These are phyloP conservation scores for Plasmodium berghei DNA, from an alignment of 169 alveolate species.

Conservation along the genomic window DNA sequence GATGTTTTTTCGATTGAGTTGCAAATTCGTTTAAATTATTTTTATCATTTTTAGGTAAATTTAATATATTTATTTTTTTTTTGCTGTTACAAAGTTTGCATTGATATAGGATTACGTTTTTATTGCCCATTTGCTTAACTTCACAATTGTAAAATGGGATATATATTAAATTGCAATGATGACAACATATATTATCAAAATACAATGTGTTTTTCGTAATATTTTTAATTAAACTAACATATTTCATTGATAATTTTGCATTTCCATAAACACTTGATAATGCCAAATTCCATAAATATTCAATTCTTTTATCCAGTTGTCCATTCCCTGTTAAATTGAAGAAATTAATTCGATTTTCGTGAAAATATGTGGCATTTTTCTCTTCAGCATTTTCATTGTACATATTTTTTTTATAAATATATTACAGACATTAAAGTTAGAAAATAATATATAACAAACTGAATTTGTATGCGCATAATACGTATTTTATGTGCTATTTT, in stretches of 20 bases:
- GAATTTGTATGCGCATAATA: too few relatives aligned
- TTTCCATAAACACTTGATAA: conserved; percentile 39
- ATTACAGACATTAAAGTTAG: background rate
- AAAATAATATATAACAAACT: too few relatives aligned
- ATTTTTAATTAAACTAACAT: conserved; percentile 53
- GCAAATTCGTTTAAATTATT: background rate
- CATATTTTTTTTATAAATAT: conserved; percentile 6
- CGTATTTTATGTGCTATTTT: too few relatives aligned
- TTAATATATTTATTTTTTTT: conserved; percentile 10
- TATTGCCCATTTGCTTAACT: background rate
- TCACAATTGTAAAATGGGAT: conserved; percentile 74
- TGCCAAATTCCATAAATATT: conserved; percentile 75
- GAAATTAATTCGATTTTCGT: conserved; percentile 5
- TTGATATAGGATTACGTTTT: conserved; percentile 7
- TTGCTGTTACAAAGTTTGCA: conserved; percentile 58
- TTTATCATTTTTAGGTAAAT: background rate
- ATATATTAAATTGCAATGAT: conserved; percentile 71
- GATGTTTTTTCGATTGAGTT: too few relatives aligned
- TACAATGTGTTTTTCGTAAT: conserved; percentile 30
- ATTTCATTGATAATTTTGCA: conserved; percentile 70
- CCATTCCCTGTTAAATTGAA: conserved; percentile 22
- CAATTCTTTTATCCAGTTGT: conserved; percentile 23
- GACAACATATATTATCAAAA: conserved; percentile 54
- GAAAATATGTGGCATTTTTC: conserved; percentile 16
- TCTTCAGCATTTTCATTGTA: conserved; percentile 9